Evolutionary conservation across 441 rosid species (phyloP), one percentile per base, ranked within the genome.

Genomic region (Adansonia grandidieri): DNA sequence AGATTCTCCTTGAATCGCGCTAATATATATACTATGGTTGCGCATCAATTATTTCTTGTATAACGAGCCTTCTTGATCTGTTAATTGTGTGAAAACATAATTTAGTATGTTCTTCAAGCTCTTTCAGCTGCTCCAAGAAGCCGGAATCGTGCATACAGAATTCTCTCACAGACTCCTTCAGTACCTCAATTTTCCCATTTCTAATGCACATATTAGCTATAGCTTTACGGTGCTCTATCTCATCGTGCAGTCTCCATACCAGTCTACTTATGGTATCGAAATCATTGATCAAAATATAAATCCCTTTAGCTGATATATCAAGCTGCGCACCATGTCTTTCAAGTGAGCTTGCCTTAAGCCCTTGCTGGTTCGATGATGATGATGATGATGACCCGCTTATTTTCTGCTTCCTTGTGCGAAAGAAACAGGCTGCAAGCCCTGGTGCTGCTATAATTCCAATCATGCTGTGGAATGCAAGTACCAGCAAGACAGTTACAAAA

Each of bases 61-160:
- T 75, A 62, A 92, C 85, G 54, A 85, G 85, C 87, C 89, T 85
- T 83, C 96, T 95, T 58, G 90, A 90, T 86, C 88, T 87, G 78
- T 93, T 91, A n/a, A 95, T 90, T 24, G 92, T 92, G 82, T 90
- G 92, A 76, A 90, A 89, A 83, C 93, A 92, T 76, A 92, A 75
- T 80, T 77, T 89, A 20, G 90, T 80, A 74, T 90, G 92, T 71
- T 85, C 85, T 76, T 95, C 98, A 17, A 93, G 93, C 85, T 95
- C 98, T 78, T 86, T 86, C 28, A 91, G 50, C 82, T 87, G 94
- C 77, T 92, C 90, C 82, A 83, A 70, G 80, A 91, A 92, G 69
- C 84, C 64, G 17, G 80, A 77, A 53, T 91, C 85, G 22, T 87
- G 88, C 57, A 75, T 75, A 28, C 73, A 19, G 14, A 92, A 80